Percentiles rank a stretch among this genome's conserved stretches.
Conservation (phyloP, 2,329 filamentous ascomycete species). For the Didymella pinodella region DNA sequence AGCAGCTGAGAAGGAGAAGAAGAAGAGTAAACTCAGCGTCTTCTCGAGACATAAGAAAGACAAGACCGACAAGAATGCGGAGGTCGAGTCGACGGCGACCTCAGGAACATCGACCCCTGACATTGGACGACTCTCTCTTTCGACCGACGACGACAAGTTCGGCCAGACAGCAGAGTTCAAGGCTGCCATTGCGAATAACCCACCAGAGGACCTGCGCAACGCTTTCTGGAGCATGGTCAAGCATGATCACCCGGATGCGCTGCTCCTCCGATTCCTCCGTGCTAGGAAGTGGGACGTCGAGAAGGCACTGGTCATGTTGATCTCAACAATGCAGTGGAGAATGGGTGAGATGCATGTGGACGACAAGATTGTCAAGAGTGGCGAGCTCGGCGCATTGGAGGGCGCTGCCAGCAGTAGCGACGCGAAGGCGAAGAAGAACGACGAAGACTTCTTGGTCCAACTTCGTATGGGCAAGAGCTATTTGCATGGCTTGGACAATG, state of each 20-base stretch:
- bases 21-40: slow-evolving; percentile 76
- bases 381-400: slow-evolving; percentile 62
- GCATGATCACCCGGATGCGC: slow-evolving; percentile 89
- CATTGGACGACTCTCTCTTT: slow-evolving; percentile 43
- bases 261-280: slow-evolving; percentile 63
- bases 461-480: slow-evolving; percentile 92
- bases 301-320: slow-evolving; percentile 90
- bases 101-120: slow-evolving; percentile 41
- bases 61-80: slow-evolving; percentile 55
- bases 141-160: slow-evolving; percentile 80
- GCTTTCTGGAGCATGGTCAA: slow-evolving; percentile 96
- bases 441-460: slow-evolving; percentile 81
- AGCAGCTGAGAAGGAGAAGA: slow-evolving; percentile 63
- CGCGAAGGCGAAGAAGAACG: slow-evolving; percentile 69
- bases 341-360: slow-evolving; percentile 85
- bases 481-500: slow-evolving; percentile 84
- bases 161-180: slow-evolving; percentile 87
- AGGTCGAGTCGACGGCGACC: slow-evolving; percentile 36
- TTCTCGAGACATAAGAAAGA: slow-evolving; percentile 69
- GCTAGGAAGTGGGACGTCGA: slow-evolving; percentile 81
- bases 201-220: slow-evolving; percentile 78
- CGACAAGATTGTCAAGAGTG: slow-evolving; percentile 72
- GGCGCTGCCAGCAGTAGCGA: slow-evolving; percentile 69
- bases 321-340: slow-evolving; percentile 94
- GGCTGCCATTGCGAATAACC: slow-evolving; percentile 77